These are phyloP conservation scores for Camelina hispida DNA, from an alignment of 345 rosid genomes.

Conservation along the genomic window DNA sequence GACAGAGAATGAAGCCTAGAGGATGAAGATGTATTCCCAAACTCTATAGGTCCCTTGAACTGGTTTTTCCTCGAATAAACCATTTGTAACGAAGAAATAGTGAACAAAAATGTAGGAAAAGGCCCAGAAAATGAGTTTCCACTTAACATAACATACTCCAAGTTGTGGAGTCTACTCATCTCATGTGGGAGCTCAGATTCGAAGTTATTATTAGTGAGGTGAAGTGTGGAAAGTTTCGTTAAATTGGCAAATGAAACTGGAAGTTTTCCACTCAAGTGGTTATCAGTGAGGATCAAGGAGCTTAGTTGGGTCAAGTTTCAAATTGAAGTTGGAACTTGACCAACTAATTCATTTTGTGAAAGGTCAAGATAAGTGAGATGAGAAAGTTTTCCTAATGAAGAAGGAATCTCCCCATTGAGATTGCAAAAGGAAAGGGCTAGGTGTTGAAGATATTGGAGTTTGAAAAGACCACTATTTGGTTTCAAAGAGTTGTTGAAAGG, in stretches of 20 bases:
- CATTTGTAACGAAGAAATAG: not conserved
- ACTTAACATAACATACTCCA: not conserved
- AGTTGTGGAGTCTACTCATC: not conserved
- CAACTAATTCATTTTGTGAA: not conserved
- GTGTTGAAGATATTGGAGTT: not conserved
- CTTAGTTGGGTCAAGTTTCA: not conserved
- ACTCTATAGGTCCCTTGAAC: not conserved
- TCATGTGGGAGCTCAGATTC: not conserved
- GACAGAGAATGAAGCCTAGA: not conserved
- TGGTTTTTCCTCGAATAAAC: not conserved
- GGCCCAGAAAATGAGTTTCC: slow-evolving; percentile 8
- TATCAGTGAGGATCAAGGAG: not conserved
- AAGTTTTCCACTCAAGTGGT: not conserved
- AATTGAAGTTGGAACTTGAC: not conserved
- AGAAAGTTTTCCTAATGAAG: slow-evolving; percentile 24
- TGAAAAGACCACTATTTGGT: slow-evolving; percentile 1
- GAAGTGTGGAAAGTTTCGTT: not conserved
- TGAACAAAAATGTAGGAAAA: not conserved
- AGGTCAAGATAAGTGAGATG: not conserved
- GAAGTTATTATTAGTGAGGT: not conserved
- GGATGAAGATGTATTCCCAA: not conserved
- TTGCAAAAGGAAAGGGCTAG: accelerated
- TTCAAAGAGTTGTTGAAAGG: not conserved
- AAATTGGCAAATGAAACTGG: not conserved
- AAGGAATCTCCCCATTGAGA: slow-evolving; percentile 10